Conservation (phyloP, 441 rosid species). For the Kokia cookei region DNA sequence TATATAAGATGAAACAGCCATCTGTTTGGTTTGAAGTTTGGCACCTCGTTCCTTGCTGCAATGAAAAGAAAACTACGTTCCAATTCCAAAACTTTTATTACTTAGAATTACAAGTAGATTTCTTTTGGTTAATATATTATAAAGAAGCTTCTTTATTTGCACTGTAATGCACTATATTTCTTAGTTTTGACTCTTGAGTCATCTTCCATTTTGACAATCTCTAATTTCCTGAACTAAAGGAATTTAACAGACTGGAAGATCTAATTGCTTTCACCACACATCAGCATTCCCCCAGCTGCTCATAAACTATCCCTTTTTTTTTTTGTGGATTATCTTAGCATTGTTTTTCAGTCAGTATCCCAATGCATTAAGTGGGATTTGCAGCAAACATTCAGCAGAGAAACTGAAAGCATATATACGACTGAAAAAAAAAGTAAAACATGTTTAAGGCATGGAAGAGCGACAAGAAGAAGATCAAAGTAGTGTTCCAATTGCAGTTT, state of each 20-base stretch:
- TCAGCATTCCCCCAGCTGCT: conserved; percentile 9
- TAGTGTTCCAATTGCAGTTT: conserved; percentile 83
- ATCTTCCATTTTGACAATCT: conserved; percentile 2
- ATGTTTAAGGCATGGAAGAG: conserved; percentile 97
- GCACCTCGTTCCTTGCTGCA: conserved; percentile 14
- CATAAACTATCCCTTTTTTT: conserved; percentile 6
- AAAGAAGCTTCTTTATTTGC: conserved; percentile 21
- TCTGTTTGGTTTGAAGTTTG: conserved; percentile 18
- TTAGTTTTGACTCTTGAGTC: conserved; percentile 17
- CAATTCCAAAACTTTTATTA: conserved; percentile 6
- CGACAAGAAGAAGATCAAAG: conserved; percentile 87
- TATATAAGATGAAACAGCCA: background rate
- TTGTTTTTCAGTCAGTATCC: conserved; percentile 11
- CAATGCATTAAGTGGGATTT: conserved; percentile 17
- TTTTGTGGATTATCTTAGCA: background rate
- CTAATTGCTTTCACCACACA: conserved; percentile 16
- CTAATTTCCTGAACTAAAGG: conserved; percentile 13
- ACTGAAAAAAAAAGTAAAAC: conserved; percentile 3
- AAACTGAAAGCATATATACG: conserved; percentile 11
- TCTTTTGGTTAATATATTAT: conserved; percentile 6
- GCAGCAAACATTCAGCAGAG: conserved; percentile 23
- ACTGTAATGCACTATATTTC: conserved; percentile 12
- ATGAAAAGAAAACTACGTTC: conserved; percentile 22
- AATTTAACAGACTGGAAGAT: conserved; percentile 30
- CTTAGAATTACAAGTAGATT: background rate